phyloP scores from a whole-genome alignment of 768 basidiomycete species.

The Infundibulicybe gibba region DNA sequence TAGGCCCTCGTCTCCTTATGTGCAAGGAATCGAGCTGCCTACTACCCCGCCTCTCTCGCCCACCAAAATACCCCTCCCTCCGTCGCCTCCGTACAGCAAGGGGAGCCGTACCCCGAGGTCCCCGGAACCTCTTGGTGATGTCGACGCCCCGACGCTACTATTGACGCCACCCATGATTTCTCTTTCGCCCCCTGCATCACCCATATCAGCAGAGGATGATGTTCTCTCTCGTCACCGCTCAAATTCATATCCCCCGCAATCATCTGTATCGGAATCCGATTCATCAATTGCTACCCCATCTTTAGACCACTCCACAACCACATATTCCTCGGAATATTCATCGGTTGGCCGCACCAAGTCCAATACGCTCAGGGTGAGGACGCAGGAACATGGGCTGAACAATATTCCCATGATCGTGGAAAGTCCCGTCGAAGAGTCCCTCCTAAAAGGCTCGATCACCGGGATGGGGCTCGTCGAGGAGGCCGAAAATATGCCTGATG shows the following conservation, averaged over 20 bases:
- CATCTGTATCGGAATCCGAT: conserved; percentile 14
- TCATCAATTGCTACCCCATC: conserved; percentile 23
- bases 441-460: conserved; percentile 6
- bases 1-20: too few species aligned
- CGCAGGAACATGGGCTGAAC: conserved; percentile 6
- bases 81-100: too few species aligned
- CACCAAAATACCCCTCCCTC: too few species aligned
- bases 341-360: conserved; percentile 4
- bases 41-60: too few species aligned
- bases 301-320: conserved; percentile 21
- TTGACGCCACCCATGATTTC: too few species aligned
- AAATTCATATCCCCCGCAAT: conserved; percentile 1
- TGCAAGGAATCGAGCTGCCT: too few species aligned
- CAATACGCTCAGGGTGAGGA: conserved; percentile 14
- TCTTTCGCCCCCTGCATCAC: too few species aligned
- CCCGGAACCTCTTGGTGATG: too few species aligned
- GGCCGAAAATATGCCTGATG: conserved; percentile 7
- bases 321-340: conserved; percentile 14
- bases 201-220: not conserved
- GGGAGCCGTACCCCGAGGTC: too few species aligned
- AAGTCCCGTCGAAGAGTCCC: conserved; percentile 29
- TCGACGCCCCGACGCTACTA: too few species aligned
- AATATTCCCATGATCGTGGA: conserved; percentile 30
- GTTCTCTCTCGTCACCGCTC: not conserved
- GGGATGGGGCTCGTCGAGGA: conserved; percentile 8